A percentile compares a stretch with the other conserved stretches of the same genome.
These are phyloP conservation scores for Arthrobotrys sphaeroides DNA, from an alignment of 2,329 filamentous ascomycete genomes.

Conservation along the genomic window DNA sequence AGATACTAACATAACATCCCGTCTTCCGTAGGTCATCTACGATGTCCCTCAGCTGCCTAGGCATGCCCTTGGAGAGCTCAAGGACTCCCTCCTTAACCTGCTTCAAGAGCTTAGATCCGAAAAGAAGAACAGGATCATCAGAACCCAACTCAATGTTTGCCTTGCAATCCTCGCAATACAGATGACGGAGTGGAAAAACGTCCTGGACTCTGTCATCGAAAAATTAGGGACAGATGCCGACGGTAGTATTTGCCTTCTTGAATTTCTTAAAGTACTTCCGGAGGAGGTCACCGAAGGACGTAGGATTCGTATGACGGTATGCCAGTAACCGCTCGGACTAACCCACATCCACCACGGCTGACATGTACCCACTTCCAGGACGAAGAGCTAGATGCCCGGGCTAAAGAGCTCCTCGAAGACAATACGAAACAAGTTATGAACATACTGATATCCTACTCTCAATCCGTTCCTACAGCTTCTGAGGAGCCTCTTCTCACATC, in stretches of 20 bases:
- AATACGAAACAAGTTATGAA: conserved; percentile 88
- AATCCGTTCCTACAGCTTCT: conserved; percentile 43
- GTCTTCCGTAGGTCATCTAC: conserved; percentile 80
- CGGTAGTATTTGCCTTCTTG: conserved; percentile 86
- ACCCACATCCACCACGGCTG: neutral
- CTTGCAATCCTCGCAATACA: conserved; percentile 94
- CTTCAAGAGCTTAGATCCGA: conserved; percentile 83
- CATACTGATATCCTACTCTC: conserved; percentile 82
- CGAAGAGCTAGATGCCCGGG: conserved; percentile 88
- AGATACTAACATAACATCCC: neutral
- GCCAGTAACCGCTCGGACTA: conserved; percentile 68
- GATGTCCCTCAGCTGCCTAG: conserved; percentile 88
- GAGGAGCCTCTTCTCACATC: conserved; percentile 84
- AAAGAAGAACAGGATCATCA: conserved; percentile 76
- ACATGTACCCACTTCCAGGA: conserved; percentile 69
- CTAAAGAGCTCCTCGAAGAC: conserved; percentile 86
- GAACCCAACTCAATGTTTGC: conserved; percentile 93
- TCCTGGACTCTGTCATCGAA: conserved; percentile 80
- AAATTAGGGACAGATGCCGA: conserved; percentile 78
- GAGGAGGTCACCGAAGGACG: conserved; percentile 99
- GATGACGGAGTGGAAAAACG: conserved; percentile 95
- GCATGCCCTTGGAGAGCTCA: conserved; percentile 77
- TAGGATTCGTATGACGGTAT: conserved; percentile 98
- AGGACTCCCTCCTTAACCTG: conserved; percentile 83
- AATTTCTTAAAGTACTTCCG: conserved; percentile 94